Evolutionary conservation across 2,329 filamentous ascomycete species (phyloP), one percentile per base, ranked within the genome.

Genomic region (Penicillium sp.): DNA sequence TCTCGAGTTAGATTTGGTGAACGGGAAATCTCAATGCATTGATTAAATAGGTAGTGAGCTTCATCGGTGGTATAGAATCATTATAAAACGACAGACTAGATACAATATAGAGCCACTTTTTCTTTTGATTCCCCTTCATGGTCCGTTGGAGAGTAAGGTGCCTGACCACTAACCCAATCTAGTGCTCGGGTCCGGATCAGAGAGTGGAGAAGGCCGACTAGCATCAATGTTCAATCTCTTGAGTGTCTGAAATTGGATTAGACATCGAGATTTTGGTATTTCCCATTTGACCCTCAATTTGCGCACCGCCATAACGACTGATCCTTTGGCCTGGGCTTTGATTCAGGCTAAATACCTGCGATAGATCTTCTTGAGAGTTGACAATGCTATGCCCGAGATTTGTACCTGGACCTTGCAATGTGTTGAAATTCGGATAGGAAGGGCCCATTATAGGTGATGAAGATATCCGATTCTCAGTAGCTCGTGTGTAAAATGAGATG

Each of bases 1-100:
- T 6, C 56, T 78, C 40, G 71, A 76, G 1, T 35, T 71, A 59
- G 69, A 58, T 1, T 52, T 71, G 35, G 54, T 22, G 28, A 22
- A 33, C 10, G 28, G 43, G 7, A 33, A 19, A 6, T 37, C 19
- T 22, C 49, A 38, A 26, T 25, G 19, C 30, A 25, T 52, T 25
- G 35, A 25, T 19, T 38, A 25, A 13, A 52, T 5, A 52, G 28
- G 28, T 16, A 52, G 33, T 16, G 33, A 33, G 28, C 7, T 8
- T 11, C 8, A 22, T 13, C 14, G 48, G 35, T 30, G 28, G 48
- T 1, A 35, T 52, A 35, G 48, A 25, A 52, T 2, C 5, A 6
- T 33, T 52, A 28, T 25, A 46, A 46, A 22, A 46, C 28, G 43
- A 28, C 25, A 28, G 25, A 46, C 28, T 46, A 46, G 43, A 46